A percentile compares a stretch with the other conserved stretches of the same genome.
These are phyloP conservation scores for Salix viminalis DNA, from an alignment of 345 rosid genomes.

Conservation along the genomic window DNA sequence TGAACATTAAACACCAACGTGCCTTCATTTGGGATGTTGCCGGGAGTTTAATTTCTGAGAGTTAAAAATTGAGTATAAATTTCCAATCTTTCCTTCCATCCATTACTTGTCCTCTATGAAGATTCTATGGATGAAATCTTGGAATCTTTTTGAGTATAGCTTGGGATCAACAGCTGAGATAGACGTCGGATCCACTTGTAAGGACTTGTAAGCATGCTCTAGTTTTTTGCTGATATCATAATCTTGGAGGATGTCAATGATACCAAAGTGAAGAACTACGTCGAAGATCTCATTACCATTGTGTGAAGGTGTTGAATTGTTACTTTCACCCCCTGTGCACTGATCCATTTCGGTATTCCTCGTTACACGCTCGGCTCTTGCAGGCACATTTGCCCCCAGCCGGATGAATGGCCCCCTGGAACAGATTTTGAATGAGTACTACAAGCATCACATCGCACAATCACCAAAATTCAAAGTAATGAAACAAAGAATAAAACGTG, in stretches of 20 bases:
- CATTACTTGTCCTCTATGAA: constrained; percentile 18
- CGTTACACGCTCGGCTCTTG: constrained; percentile 36
- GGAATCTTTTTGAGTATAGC: too few relatives aligned
- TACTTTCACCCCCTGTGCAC: too few relatives aligned
- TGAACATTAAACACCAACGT: neutral
- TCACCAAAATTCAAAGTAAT: neutral
- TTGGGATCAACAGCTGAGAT: constrained; percentile 33
- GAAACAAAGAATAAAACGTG: neutral
- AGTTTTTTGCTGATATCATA: constrained; percentile 9
- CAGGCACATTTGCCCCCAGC: constrained; percentile 53
- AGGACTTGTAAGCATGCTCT: constrained; percentile 38
- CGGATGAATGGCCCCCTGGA: constrained; percentile 44
- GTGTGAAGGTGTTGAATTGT: too few relatives aligned
- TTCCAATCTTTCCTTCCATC: neutral
- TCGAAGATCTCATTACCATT: neutral
- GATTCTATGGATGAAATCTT: constrained; percentile 7
- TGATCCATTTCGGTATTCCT: too few relatives aligned
- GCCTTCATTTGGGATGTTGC: too few relatives aligned
- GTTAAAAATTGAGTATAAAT: neutral
- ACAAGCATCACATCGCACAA: neutral
- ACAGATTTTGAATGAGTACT: neutral
- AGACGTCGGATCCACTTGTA: constrained; percentile 34
- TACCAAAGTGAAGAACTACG: constrained; percentile 19
- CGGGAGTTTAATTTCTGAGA: neutral
- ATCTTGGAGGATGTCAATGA: constrained; percentile 35